These are phyloP conservation scores for Pseudofabraea citricarpa DNA, from an alignment of 2,329 filamentous ascomycete genomes.

Conservation along the genomic window DNA sequence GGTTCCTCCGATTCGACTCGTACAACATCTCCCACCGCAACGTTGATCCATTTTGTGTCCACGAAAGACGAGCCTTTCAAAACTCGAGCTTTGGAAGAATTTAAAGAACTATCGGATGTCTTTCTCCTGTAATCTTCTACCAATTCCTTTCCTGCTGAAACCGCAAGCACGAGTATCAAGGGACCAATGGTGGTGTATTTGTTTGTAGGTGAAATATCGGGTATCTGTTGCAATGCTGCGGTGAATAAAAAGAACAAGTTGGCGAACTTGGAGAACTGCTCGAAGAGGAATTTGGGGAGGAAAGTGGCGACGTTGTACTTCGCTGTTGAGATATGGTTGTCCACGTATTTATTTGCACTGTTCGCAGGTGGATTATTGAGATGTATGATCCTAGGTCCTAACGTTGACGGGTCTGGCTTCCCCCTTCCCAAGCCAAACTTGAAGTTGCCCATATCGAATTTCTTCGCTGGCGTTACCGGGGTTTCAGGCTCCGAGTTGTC, in stretches of 20 bases:
- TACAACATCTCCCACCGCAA: constrained; percentile 87
- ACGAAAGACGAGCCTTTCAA: constrained; percentile 79
- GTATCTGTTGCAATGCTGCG: constrained; percentile 89
- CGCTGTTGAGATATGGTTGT: constrained; percentile 95
- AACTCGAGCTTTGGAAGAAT: constrained; percentile 80
- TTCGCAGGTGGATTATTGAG: constrained; percentile 97
- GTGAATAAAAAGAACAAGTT: constrained; percentile 99
- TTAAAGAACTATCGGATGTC: constrained; percentile 78
- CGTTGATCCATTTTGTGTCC: constrained; percentile 89
- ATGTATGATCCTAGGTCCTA: constrained; percentile 88
- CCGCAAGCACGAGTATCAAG: constrained; percentile 80
- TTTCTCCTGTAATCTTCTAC: constrained; percentile 92
- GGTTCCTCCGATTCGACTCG: constrained; percentile 91
- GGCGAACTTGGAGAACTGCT: constrained; percentile 98
- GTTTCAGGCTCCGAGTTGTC: constrained; percentile 41
- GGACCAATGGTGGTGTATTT: constrained; percentile 94
- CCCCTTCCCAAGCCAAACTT: constrained; percentile 86
- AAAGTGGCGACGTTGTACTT: constrained; percentile 97
- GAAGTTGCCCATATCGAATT: constrained; percentile 70
- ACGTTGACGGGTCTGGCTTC: constrained; percentile 82
- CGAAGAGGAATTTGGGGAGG: constrained; percentile 92
- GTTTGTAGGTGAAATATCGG: constrained; percentile 90
- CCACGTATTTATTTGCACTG: constrained; percentile 79
- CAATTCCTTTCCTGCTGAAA: constrained; percentile 93
- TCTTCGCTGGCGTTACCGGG: constrained; percentile 40